Percentiles rank a stretch among this genome's conserved stretches.
Conservation (phyloP, 176 grass and related monocot genomes). For the Elymus sibiricus region DNA sequence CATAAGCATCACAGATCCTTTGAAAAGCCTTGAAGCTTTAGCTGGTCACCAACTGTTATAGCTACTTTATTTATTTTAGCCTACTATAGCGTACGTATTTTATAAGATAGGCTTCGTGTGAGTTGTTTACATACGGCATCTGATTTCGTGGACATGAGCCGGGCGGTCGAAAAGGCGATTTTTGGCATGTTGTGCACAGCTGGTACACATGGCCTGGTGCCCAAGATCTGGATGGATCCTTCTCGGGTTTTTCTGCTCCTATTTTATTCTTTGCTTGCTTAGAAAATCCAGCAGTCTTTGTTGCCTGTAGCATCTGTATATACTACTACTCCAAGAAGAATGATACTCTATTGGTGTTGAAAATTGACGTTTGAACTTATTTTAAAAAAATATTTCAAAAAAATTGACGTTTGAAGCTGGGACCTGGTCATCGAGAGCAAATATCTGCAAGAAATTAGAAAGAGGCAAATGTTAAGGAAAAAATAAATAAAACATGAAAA, state of each 20-base stretch:
- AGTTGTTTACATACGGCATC: not conserved
- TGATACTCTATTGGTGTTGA: not conserved
- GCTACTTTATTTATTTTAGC: not conserved
- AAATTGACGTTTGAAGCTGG: not conserved
- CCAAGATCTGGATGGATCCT: slow-evolving; percentile 10
- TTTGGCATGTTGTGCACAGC: slow-evolving; percentile 7
- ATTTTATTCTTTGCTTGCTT: not conserved
- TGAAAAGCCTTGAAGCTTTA: not conserved
- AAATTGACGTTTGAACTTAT: not conserved
- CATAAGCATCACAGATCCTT: not conserved
- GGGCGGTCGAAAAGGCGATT: slow-evolving; percentile 4
- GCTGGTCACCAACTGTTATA: not conserved
- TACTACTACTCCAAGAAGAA: not conserved
- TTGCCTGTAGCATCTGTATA: not conserved
- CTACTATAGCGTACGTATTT: not conserved
- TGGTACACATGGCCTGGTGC: not conserved
- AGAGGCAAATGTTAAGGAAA: not conserved
- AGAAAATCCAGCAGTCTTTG: not conserved
- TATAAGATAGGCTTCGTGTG: not conserved
- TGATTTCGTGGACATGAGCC: slow-evolving; percentile 4
- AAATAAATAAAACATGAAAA: not conserved
- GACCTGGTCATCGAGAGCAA: not conserved
- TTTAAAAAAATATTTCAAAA: not conserved
- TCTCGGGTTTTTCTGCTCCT: not conserved
- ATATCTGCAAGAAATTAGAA: not conserved